Base-by-base conservation (phyloP, 2,329 filamentous ascomycete genomes). In the Penicillium corylophilum region DNA sequence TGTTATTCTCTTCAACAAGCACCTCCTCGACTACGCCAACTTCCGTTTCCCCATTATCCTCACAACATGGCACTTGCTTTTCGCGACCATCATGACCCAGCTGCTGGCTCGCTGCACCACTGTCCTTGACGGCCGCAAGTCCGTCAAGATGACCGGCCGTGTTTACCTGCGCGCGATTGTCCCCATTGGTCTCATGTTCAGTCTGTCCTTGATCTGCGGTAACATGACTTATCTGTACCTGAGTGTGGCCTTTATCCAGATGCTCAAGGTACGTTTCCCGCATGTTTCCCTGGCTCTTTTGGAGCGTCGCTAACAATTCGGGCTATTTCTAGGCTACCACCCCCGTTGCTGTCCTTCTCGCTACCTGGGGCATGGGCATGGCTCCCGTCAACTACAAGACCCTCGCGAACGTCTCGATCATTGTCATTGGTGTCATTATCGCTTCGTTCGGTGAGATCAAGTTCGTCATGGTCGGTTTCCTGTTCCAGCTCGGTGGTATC, bases 1-100 rank as follows among this genome's bases (percentile, higher is more conserved):
- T 65, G 91, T 97, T 70, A 99, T 99, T 72, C 81, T 99, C 56
- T 97, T 96, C 87, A 97, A 99, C 86, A 99, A 99, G 84, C 96
- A 90, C 85, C 90, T 99, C 67, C 82, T 97, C 57, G 86, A 93
- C 67, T 92, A 87, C 35, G 82, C 87, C 57, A 82, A 89, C 58
- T 96, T 96, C 79, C 83, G 87, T 55, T 82, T 76, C 69, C 77
- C 74, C 46, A 79, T 81, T 54, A 76, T 96, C 68, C 82, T 99
- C 59, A 96, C 91, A 67, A 95, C 93, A 80, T 99, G 93, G 86
- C 94, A 99, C 79, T 79, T 97, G 75, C 78, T 85, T 24, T 97
- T 97, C 69, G 91, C 94, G 59, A 96, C 92, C 31, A 71, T 96
- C 70, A 93, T 96, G 82, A 99, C 94, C 61, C 94, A 97, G 76